Conservation (phyloP, 1,139 yeast species). For the Geotrichum histeridarum region DNA sequence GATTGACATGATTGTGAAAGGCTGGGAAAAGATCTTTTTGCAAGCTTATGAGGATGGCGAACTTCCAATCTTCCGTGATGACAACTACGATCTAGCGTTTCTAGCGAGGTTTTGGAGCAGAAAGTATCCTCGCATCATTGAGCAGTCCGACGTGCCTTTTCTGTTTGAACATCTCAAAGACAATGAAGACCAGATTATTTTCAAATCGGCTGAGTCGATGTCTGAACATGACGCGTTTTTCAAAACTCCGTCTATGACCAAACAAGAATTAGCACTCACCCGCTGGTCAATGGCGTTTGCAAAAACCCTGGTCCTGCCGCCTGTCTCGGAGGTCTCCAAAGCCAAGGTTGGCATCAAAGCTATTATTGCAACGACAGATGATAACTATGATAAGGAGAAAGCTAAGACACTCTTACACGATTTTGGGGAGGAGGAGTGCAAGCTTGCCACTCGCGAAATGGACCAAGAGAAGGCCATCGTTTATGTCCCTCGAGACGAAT, state of each 20-base stretch:
- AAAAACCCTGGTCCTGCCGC: conserved; percentile 19
- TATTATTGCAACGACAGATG: conserved; percentile 54
- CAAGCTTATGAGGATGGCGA: conserved; percentile 49
- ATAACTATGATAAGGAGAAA: conserved; percentile 43
- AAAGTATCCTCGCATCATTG: conserved; percentile 39
- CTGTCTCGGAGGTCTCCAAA: conserved; percentile 9
- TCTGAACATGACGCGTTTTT: conserved; percentile 25
- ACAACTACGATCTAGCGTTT: conserved; percentile 46
- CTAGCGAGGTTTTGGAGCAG: conserved; percentile 57
- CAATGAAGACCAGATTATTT: conserved; percentile 6
- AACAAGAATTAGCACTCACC: conserved; percentile 28
- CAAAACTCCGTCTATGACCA: conserved; percentile 30
- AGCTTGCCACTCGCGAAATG: conserved; percentile 50
- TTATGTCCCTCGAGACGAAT: conserved; percentile 39
- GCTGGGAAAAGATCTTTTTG: conserved; percentile 56
- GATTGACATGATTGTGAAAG: conserved; percentile 48
- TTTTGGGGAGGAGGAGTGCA: conserved; percentile 45
- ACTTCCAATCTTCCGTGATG: conserved; percentile 42
- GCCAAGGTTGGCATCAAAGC: conserved; percentile 46
- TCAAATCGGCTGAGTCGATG: conserved; percentile 8
- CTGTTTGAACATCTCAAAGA: conserved; percentile 29
- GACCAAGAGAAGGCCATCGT: conserved; percentile 52
- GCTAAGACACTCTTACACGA: conserved; percentile 44
- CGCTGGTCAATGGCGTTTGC: conserved; percentile 17
- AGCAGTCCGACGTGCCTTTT: conserved; percentile 39